Evolutionary conservation across 2,329 filamentous ascomycete genomes (phyloP), one percentile per base, ranked within the genome.

Genomic region (Pestalotiopsis sp.): DNA sequence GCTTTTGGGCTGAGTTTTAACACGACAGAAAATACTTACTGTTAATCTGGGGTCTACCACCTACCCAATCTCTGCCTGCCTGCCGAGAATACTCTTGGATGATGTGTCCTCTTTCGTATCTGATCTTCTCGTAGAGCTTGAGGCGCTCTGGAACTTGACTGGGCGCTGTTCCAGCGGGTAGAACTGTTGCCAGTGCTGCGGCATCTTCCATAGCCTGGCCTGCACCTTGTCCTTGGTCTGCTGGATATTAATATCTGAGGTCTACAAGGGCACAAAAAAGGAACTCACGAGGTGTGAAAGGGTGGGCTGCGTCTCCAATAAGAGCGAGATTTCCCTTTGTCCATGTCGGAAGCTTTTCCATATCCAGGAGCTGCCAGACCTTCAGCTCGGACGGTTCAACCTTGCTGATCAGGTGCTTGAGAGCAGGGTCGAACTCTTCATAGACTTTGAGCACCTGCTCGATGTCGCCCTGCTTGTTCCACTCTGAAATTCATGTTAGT

Each of bases 201-300:
- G 86, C 90, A 70, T 93, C 91, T 75, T 93, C 91, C 58, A 93
- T 91, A 0, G 91, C 91, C 68, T 87, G 82, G 0, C 80, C 89
- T 9, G 85, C 90, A n/a, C 73, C 73, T 68, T 75, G 73, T 31
- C 73, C 73, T 52, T 75, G 73, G 52, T 75, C 72, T 74, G 31
- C 14, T 2, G 4, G 13, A 17, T 23, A 79, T 66, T 14, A 69
- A 27, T n/a, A 36, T 13, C 3, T 38, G 11, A 39, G 7, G 13
- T 49, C 11, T 41, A 9, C 23, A n/a, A 17, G 12, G 3, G 17
- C 7, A 64, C 36, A 12, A 2, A 14, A 69, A 4, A 17, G 2
- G 59, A 20, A 77, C 82, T 77, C 75, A 85, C 84, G 86, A 14
- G 90, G 91, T 0, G 90, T 80, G 73, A 92, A 92, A 0, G 91